phyloP scores from a whole-genome alignment of 768 basidiomycete species.

The Hysterangium stoloniferum region DNA sequence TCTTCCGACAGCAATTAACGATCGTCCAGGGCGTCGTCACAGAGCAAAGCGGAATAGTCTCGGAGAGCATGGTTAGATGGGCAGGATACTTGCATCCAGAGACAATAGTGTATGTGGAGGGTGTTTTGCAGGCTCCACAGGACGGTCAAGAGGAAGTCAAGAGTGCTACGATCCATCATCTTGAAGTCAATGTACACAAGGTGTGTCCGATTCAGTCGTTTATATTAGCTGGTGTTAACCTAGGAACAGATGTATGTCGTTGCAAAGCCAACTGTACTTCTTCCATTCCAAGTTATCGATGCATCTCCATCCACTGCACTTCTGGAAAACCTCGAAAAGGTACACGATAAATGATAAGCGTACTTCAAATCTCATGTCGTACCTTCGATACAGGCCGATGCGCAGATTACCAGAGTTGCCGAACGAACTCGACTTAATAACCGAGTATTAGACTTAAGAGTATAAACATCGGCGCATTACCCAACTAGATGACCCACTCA shows the following conservation, averaged over 20 bases:
- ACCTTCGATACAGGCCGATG: conserved; percentile 9
- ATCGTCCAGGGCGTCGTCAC: conserved; percentile 18
- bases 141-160: conserved; percentile 31
- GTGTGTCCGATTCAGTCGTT: conserved; percentile 22
- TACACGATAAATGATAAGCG: too few species aligned
- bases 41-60: conserved; percentile 18
- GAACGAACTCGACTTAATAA: conserved; percentile 40
- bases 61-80: conserved; percentile 42
- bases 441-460: conserved; percentile 42
- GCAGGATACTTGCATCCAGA: conserved; percentile 33
- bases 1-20: conserved; percentile 15
- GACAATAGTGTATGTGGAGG: conserved; percentile 38
- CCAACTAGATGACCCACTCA: too few species aligned
- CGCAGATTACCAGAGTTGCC: conserved; percentile 17
- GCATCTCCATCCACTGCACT: conserved; percentile 18
- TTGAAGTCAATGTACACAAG: conserved; percentile 37
- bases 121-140: conserved; percentile 6
- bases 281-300: conserved; percentile 27
- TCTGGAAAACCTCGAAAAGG: too few species aligned
- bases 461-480: too few species aligned
- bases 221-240: too few species aligned
- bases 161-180: conserved; percentile 32
- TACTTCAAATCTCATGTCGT: too few species aligned
- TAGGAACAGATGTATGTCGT: conserved; percentile 22
- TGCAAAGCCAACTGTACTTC: conserved; percentile 16